Evolutionary conservation across 306 rosid species (phyloP), one percentile per base, ranked within the genome.

Genomic region (Chamaecrista fasciculata): DNA sequence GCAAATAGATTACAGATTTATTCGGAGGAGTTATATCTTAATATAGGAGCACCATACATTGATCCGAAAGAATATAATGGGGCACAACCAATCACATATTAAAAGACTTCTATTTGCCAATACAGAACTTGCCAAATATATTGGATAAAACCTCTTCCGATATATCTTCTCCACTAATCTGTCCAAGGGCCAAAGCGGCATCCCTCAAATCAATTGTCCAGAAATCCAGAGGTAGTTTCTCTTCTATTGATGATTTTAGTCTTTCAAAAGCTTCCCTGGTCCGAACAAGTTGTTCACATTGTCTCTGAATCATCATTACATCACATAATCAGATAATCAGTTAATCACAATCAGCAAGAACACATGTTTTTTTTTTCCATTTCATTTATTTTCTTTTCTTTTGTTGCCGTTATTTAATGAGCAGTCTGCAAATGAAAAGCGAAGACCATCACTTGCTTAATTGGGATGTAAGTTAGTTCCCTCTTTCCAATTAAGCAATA

Each of bases 161-260:
- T 52, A 94, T 86, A 83, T 94, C 97, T 48, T 91, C 99, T 79
- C 97, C 99, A 74, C 85, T 86, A 52, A 94, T 88, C 76, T 86
- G 92, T 64, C 97, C 96, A 44, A 94, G 96, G 69, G 97, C 90
- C 71, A 90, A 55, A 9, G 86, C 90, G 15, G 94, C 98, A 53
- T 87, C 97, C 76, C 88, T 90, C 83, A 94, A 79, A 85, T 94
- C 98, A 68, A 94, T 86, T 11, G 98, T 90, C 97, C 97, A 94
- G 80, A 94, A 94, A 77, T 90, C 98, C 12, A 86, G 82, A 36
- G 98, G 97, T 25, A 88, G 75, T 76, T 90, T 88, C 77, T 85
- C 96, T 72, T 83, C 88, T 33, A 94, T 84, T 14, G 98, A 94
- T 9, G 86, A 74, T 53, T 86, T 84, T 82, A 94, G 79, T 59